phyloP scores from a whole-genome alignment of 768 basidiomycete species.

The Kwoniella pini region DNA sequence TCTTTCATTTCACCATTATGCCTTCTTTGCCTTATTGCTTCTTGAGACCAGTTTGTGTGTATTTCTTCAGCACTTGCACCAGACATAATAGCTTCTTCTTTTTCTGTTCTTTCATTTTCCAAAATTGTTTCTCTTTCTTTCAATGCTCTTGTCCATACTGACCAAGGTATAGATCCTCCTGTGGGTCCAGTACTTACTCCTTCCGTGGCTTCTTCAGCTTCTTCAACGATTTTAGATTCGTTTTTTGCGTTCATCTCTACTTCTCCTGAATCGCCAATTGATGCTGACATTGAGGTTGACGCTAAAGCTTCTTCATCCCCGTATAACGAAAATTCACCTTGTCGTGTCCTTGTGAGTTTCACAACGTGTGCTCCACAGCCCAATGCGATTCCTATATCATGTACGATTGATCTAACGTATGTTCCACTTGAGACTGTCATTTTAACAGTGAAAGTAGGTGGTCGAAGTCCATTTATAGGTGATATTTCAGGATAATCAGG shows the following conservation, averaged over 20 bases:
- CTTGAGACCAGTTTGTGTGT: slow-evolving; percentile 13
- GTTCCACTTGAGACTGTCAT: slow-evolving; percentile 97
- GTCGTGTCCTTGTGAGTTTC: slow-evolving; percentile 80
- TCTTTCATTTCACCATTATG: slow-evolving; percentile 60
- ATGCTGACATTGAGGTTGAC: neutral
- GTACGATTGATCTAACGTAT: slow-evolving; percentile 92
- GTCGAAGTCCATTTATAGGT: slow-evolving; percentile 49
- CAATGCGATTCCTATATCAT: slow-evolving; percentile 81
- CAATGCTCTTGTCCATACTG: slow-evolving; percentile 49
- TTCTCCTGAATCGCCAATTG: slow-evolving; percentile 8
- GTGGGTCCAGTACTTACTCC: slow-evolving; percentile 55
- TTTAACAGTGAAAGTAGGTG: slow-evolving; percentile 77
- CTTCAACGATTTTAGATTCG: neutral
- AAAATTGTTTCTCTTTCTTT: slow-evolving; percentile 65
- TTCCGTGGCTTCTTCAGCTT: neutral
- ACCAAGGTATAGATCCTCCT: slow-evolving; percentile 58
- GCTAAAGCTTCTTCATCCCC: slow-evolving; percentile 33
- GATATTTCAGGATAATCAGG: slow-evolving; percentile 35
- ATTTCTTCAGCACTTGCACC: slow-evolving; percentile 56
- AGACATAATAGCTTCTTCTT: slow-evolving; percentile 39
- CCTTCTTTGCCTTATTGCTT: slow-evolving; percentile 60
- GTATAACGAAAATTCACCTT: slow-evolving; percentile 67
- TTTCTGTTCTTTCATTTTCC: slow-evolving; percentile 28
- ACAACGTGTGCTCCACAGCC: slow-evolving; percentile 93
- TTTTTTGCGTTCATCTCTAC: neutral